Conservation (phyloP, 495 filamentous ascomycete genomes). For the Friedmanniomyces endolithicus region DNA sequence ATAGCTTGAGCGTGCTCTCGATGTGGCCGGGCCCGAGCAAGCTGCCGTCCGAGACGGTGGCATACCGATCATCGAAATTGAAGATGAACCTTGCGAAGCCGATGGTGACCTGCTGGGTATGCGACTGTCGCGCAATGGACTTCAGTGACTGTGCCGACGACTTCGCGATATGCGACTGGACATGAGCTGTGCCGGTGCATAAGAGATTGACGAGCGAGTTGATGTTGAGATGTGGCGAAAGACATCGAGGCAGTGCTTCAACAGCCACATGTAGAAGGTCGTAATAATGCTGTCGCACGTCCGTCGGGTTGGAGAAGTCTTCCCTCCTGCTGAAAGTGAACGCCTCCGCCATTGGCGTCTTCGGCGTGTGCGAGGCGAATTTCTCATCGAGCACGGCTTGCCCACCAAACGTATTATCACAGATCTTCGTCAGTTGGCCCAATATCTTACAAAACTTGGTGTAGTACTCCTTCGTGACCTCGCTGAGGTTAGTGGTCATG, state of each 20-base stretch:
- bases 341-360: slow-evolving; percentile 85
- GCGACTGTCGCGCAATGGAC: slow-evolving; percentile 82
- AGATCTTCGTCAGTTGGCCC: slow-evolving; percentile 88
- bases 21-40: slow-evolving; percentile 94
- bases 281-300: slow-evolving; percentile 90
- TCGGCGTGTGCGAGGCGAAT: slow-evolving; percentile 71
- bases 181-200: slow-evolving; percentile 92
- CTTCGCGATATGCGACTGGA: slow-evolving; percentile 79
- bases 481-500: slow-evolving; percentile 55
- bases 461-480: slow-evolving; percentile 71
- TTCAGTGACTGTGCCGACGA: slow-evolving; percentile 90
- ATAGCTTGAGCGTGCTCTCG: slow-evolving; percentile 81
- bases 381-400: slow-evolving; percentile 93
- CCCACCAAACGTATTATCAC: slow-evolving; percentile 91
- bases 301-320: slow-evolving; percentile 57
- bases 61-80: slow-evolving; percentile 91
- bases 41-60: slow-evolving; percentile 94
- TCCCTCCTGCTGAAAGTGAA: slow-evolving; percentile 81
- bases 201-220: slow-evolving; percentile 90
- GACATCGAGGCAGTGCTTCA: slow-evolving; percentile 81
- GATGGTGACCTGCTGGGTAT: slow-evolving; percentile 92
- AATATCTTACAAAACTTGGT: slow-evolving; percentile 85
- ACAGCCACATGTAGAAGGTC: slow-evolving; percentile 92
- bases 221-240: slow-evolving; percentile 82
- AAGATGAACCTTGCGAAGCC: slow-evolving; percentile 96